Evolutionary conservation across 1,284 basidiomycete species (phyloP).

Genomic region (Boletus smithii): DNA sequence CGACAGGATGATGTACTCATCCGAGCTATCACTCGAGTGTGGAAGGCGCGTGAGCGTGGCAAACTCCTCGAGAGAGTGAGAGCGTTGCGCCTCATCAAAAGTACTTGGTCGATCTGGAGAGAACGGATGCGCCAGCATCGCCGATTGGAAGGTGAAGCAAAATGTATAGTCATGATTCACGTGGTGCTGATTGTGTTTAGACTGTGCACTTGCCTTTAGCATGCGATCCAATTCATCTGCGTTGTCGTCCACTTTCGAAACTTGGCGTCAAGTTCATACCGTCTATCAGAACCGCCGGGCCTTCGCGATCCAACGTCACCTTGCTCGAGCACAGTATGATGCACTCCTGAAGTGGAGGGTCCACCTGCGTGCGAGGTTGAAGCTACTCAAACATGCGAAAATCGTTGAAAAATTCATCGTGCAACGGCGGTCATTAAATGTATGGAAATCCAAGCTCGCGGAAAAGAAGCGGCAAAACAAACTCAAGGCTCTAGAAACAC

Average conservation of each 20-base stretch:
- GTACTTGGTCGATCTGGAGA: conserved; percentile 55
- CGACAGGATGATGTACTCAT: conserved; percentile 63
- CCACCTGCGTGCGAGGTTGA: conserved; percentile 49
- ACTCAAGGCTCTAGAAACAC: conserved; percentile 43
- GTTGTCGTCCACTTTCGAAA: conserved; percentile 40
- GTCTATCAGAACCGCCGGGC: conserved; percentile 49
- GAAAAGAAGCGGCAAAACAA: conserved; percentile 48
- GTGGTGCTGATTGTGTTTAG: conserved; percentile 33
- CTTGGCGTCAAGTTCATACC: conserved; percentile 47
- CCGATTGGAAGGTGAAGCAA: conserved; percentile 44
- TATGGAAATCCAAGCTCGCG: conserved; percentile 51
- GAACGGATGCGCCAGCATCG: conserved; percentile 42
- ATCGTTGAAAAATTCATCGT: conserved; percentile 54
- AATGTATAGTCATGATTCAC: not conserved
- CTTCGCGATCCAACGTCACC: conserved; percentile 52
- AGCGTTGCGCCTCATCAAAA: conserved; percentile 43
- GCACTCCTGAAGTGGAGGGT: conserved; percentile 58
- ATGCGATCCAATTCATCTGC: conserved; percentile 43
- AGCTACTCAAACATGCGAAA: conserved; percentile 56
- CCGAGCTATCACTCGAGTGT: conserved; percentile 62
- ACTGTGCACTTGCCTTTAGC: conserved; percentile 52
- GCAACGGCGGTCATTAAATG: conserved; percentile 48
- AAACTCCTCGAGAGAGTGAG: conserved; percentile 57
- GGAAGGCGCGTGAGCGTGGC: conserved; percentile 71
- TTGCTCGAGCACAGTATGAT: conserved; percentile 44